These are phyloP conservation scores for Trichophyton rubrum DNA, from an alignment of 2,329 filamentous ascomycete species.

Conservation along the genomic window DNA sequence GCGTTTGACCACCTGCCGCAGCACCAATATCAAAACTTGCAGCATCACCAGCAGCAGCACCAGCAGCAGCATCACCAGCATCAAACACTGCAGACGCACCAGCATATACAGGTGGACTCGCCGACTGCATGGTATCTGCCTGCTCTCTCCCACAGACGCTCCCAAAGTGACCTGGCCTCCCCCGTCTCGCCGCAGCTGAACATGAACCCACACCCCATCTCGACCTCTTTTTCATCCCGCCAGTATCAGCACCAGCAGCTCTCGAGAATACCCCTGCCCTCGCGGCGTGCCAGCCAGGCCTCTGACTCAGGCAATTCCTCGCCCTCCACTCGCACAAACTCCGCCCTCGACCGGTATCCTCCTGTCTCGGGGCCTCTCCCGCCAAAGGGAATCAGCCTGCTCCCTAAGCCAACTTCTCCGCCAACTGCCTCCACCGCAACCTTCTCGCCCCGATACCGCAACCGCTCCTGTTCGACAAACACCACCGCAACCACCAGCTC, in stretches of 20 bases:
- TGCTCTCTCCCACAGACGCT: conserved; percentile 24
- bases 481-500: conserved; percentile 5
- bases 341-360: conserved; percentile 21
- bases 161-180: conserved; percentile 47
- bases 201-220: conserved; percentile 10
- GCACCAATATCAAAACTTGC: background rate
- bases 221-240: conserved; percentile 1
- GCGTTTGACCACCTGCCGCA: background rate
- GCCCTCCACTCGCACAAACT: conserved; percentile 23
- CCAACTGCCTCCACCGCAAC: conserved; percentile 10
- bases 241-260: conserved; percentile 15
- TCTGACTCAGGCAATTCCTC: conserved; percentile 32
- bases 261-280: conserved; percentile 36
- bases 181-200: conserved; percentile 22
- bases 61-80: too few species aligned
- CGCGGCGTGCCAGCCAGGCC: conserved; percentile 27
- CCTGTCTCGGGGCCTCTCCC: conserved; percentile 22
- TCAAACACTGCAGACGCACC: background rate
- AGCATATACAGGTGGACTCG: background rate
- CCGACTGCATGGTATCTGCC: conserved; percentile 7
- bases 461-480: conserved; percentile 5
- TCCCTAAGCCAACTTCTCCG: conserved; percentile 28
- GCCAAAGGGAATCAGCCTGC: conserved; percentile 29
- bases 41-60: too few species aligned
- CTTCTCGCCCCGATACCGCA: background rate